Base-by-base conservation (phyloP, 805 yeast species). In the Teunomyces aglyptinius region DNA sequence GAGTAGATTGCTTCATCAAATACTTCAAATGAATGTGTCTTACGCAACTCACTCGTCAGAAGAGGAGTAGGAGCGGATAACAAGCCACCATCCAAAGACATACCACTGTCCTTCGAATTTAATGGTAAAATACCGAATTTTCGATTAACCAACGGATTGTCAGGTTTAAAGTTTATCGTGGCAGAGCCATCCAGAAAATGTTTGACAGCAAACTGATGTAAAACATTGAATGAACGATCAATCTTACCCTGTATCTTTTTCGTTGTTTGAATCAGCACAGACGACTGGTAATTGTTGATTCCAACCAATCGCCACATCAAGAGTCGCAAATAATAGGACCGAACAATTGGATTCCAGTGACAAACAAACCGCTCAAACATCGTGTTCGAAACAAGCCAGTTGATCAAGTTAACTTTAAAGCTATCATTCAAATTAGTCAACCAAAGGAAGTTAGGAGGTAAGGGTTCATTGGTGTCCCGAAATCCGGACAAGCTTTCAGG, bases 281-380 rank as follows among this genome's bases (percentile, higher is more conserved):
- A 64, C n/a, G 65, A 60, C 46, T 68, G 71, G 51, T 55, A 63
- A 53, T 69, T 70, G 51, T 71, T 69, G 36, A 68, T 46, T 49
- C 83, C 69, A 59, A 68, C 62, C 38, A 84, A 63, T 51, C 88
- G 77, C 86, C 92, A 89, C 41, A 87, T 73, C 13, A 89, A 49
- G 18, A 89, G 70, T 34, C 90, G 70, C 41, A 78, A 71, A 60
- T 82, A 89, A 56, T 82, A 86, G 3, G 85, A 76, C 31, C 96
- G 70, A 19, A 87, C 82, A 13, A 88, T 63, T 3, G 96, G 90
- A 56, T 82, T 78, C 89, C 95, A 89, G 63, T 89, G 95, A 32
- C 83, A 77, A 56, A 89, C 81, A 49, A 77, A 78, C 41, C 71
- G 67, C 28, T 64, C 64, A 85, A 91, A 87, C 28, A 70, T 65